phyloP scores from a whole-genome alignment of 2,329 filamentous ascomycete genomes.

The Neospermospora avenae region DNA sequence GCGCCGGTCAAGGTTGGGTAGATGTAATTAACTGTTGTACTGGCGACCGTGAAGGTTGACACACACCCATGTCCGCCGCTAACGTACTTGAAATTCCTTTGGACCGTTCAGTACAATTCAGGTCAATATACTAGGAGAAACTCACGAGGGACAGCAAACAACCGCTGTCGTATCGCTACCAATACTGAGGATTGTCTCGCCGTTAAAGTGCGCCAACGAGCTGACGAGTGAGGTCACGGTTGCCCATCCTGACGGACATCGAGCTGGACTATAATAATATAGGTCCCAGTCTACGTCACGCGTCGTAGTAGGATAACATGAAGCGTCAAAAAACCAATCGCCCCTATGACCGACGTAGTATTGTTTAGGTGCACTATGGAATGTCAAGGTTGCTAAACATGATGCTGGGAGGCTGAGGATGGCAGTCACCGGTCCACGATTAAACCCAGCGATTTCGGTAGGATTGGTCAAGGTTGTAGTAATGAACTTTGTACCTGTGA shows the following conservation, averaged over 20 bases:
- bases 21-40: too few species aligned
- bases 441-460: constrained; percentile 2
- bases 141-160: constrained; percentile 13
- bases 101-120: too few species aligned
- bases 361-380: not conserved
- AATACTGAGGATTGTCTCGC: not conserved
- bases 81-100: too few species aligned
- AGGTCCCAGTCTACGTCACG: constrained; percentile 3
- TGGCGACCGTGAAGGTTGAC: too few species aligned
- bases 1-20: too few species aligned
- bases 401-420: constrained; percentile 9
- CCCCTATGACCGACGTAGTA: constrained; percentile 10
- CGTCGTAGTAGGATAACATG: constrained; percentile 8
- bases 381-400: constrained; percentile 13
- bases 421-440: constrained; percentile 8
- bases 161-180: constrained; percentile 4
- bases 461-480: not conserved
- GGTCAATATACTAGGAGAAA: too few species aligned
- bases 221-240: not conserved
- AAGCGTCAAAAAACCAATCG: not conserved
- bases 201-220: not conserved
- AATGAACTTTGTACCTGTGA: too few species aligned
- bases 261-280: constrained; percentile 13
- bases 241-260: constrained; percentile 7
- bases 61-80: too few species aligned